These are phyloP conservation scores for Xylariaceae sp. DNA, from an alignment of 2,329 filamentous ascomycete genomes.

Conservation along the genomic window DNA sequence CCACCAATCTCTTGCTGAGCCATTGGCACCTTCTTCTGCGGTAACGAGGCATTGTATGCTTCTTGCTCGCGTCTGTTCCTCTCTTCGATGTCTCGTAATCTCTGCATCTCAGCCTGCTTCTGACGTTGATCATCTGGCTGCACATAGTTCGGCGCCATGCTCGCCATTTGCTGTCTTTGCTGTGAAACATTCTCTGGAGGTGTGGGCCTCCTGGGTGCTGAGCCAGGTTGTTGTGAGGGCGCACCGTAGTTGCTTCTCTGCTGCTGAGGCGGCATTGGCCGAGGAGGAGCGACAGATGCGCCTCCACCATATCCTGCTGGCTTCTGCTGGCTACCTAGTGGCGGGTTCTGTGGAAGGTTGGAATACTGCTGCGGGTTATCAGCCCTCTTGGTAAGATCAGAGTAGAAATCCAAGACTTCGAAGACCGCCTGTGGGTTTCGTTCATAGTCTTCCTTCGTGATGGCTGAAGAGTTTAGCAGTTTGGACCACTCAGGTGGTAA, in stretches of 20 bases:
- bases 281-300: conserved; percentile 61
- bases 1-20: conserved; percentile 85
- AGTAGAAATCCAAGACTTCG: conserved; percentile 81
- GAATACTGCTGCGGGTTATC: conserved; percentile 68
- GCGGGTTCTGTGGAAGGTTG: conserved; percentile 64
- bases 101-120: conserved; percentile 56
- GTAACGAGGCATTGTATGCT: conserved; percentile 84
- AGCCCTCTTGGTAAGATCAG: conserved; percentile 71
- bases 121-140: conserved; percentile 48
- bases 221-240: conserved; percentile 28
- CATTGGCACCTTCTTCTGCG: conserved; percentile 72
- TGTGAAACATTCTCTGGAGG: conserved; percentile 41
- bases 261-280: conserved; percentile 56
- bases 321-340: conserved; percentile 52
- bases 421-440: conserved; percentile 87
- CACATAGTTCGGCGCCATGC: conserved; percentile 50
- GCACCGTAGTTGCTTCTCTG: conserved; percentile 36
- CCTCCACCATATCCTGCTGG: conserved; percentile 57
- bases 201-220: conserved; percentile 39
- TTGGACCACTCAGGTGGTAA: conserved; percentile 96
- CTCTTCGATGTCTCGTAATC: conserved; percentile 57
- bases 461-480: conserved; percentile 89
- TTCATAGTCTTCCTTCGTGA: conserved; percentile 98
- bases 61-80: conserved; percentile 72
- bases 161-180: conserved; percentile 56